Evolutionary conservation across 2,329 filamentous ascomycete species (phyloP).

Genomic region (Sporothrix pseudoabietina): DNA sequence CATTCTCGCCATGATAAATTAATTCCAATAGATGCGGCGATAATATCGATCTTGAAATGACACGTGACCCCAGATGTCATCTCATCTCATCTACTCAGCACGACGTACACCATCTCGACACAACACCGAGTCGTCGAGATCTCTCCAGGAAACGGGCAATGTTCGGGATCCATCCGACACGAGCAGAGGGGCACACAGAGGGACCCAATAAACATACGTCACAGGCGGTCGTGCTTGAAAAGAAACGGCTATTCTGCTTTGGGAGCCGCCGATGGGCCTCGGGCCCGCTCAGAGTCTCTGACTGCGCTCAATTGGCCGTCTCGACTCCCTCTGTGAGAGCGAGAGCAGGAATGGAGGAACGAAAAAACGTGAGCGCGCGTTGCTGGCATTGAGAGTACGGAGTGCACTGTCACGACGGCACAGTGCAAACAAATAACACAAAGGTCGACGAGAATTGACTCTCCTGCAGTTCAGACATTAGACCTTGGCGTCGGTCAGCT

Average conservation of each 20-base stretch:
- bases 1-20: not conserved
- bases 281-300: not conserved
- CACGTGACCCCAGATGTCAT: not conserved
- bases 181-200: not conserved
- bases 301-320: not conserved
- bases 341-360: not conserved
- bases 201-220: not conserved
- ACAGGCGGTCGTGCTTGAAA: not conserved
- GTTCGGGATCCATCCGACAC: conserved; percentile 4
- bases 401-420: not conserved
- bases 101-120: too few relatives aligned
- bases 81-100: not conserved
- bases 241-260: not conserved
- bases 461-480: not conserved
- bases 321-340: not conserved
- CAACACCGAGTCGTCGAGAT: not conserved
- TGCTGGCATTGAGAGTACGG: too few relatives aligned
- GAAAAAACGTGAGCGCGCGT: not conserved
- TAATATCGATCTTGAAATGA: not conserved
- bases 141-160: not conserved
- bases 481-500: conserved; percentile 14
- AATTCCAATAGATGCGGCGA: not conserved
- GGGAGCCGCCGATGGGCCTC: not conserved
- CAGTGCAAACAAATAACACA: not conserved
- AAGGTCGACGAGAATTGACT: not conserved